Evolutionary conservation across 169 alveolate genomes (phyloP).

Genomic region (Eimeria zaria): DNA sequence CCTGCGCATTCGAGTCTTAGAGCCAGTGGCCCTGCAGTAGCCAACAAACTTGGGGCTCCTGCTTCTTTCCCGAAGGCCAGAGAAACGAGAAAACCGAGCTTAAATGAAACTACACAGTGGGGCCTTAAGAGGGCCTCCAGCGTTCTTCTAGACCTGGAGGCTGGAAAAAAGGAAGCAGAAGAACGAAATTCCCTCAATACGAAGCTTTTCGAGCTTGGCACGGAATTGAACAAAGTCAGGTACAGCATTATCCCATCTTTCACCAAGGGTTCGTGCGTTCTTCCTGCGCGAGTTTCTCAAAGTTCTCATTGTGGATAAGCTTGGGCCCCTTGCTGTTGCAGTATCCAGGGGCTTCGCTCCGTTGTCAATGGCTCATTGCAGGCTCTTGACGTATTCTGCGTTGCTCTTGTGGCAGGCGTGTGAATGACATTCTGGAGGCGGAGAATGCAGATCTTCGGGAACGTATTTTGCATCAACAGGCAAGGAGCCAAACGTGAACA

Average conservation of each 20-base stretch:
- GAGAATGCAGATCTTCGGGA: slow-evolving; percentile 77
- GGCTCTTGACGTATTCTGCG: not conserved
- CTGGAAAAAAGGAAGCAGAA: slow-evolving; percentile 54
- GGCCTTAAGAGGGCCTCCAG: slow-evolving; percentile 1
- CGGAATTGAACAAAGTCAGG: slow-evolving; percentile 62
- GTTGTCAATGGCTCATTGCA: not conserved
- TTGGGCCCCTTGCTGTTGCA: not conserved
- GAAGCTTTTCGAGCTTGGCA: slow-evolving; percentile 59
- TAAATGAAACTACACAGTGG: not conserved
- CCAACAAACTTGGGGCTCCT: not conserved
- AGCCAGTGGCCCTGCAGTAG: not conserved
- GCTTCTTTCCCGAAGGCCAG: not conserved
- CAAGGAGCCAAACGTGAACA: not conserved
- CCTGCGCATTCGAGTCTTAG: not conserved
- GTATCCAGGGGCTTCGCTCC: not conserved
- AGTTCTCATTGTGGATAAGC: not conserved
- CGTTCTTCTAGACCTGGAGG: slow-evolving; percentile 41
- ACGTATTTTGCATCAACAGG: slow-evolving; percentile 76
- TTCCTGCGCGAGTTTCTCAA: not conserved
- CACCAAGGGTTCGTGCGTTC: not conserved
- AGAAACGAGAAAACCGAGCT: not conserved
- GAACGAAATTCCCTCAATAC: slow-evolving; percentile 44
- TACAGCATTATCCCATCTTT: not conserved
- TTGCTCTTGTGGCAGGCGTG: slow-evolving; percentile 19
- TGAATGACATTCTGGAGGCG: slow-evolving; percentile 79